phyloP scores from a whole-genome alignment of 768 basidiomycete species.

The Rhodotorula sphaerocarpa region DNA sequence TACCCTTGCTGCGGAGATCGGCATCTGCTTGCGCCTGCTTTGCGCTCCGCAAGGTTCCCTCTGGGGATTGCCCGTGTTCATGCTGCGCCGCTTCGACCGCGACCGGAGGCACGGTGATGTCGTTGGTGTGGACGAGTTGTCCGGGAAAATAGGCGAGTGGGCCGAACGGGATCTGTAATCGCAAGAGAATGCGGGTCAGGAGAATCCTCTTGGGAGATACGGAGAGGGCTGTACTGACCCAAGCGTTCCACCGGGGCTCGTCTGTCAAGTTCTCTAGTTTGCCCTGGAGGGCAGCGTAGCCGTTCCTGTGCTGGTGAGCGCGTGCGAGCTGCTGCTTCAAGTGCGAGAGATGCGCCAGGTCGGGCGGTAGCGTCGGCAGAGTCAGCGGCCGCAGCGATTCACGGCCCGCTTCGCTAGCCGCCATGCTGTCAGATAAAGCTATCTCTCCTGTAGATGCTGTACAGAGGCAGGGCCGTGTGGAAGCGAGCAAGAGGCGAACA shows the following conservation, averaged over 20 bases:
- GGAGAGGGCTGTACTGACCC: too few species aligned
- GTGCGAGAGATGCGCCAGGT: background rate
- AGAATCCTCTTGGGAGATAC: too few species aligned
- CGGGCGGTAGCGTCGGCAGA: slow-evolving; percentile 22
- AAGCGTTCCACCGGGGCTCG: slow-evolving; percentile 28
- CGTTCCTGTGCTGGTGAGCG: background rate
- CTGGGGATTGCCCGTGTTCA: background rate
- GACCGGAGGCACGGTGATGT: slow-evolving; percentile 28
- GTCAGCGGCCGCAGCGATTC: slow-evolving; percentile 13
- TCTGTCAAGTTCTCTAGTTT: slow-evolving; percentile 26
- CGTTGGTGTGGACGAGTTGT: slow-evolving; percentile 35
- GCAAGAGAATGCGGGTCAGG: background rate
- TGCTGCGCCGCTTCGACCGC: too few species aligned
- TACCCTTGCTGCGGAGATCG: too few species aligned
- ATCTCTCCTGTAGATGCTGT: too few species aligned
- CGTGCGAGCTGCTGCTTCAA: slow-evolving; percentile 6
- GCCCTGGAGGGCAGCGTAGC: background rate
- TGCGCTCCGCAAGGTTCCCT: slow-evolving; percentile 22
- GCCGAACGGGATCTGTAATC: slow-evolving; percentile 26
- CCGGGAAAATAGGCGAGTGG: slow-evolving; percentile 35
- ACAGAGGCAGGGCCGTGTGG: too few species aligned
- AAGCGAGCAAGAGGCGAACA: too few species aligned
- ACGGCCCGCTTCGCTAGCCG: background rate
- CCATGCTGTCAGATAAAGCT: too few species aligned
- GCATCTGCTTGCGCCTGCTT: slow-evolving; percentile 19